Percentiles rank a stretch among this genome's conserved stretches.
Evolutionary conservation across 768 basidiomycete species (phyloP).

Genomic region (Pulveroboletus sp.): DNA sequence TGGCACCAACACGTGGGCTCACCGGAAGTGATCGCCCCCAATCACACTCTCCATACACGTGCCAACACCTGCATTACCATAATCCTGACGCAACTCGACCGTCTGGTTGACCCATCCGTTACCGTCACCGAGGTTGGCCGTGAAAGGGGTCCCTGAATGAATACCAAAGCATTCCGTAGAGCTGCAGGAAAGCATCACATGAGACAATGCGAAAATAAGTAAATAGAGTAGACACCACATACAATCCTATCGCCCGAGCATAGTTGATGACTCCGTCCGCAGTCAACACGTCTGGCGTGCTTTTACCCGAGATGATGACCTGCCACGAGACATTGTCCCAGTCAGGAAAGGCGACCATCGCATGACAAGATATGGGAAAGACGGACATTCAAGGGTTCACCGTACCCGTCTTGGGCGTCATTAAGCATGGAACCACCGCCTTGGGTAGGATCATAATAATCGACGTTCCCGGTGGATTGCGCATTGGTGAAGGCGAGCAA

Average conservation of each 20-base stretch:
- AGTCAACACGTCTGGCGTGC: constrained; percentile 53
- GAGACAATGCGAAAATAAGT: not conserved
- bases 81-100: constrained; percentile 43
- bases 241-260: constrained; percentile 63
- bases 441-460: constrained; percentile 33
- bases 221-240: constrained; percentile 14
- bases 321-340: constrained; percentile 5
- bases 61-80: constrained; percentile 31
- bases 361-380: not conserved
- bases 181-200: constrained; percentile 17
- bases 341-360: not conserved
- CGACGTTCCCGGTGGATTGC: constrained; percentile 6
- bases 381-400: constrained; percentile 43
- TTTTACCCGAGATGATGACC: constrained; percentile 64
- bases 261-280: constrained; percentile 54
- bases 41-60: constrained; percentile 43
- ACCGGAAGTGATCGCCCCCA: constrained; percentile 50
- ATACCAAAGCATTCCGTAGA: constrained; percentile 37
- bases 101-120: constrained; percentile 41
- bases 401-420: constrained; percentile 35
- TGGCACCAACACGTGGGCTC: not conserved
- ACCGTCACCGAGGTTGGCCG: constrained; percentile 47
- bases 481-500: not conserved
- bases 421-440: constrained; percentile 43
- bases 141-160: constrained; percentile 35